Evolutionary conservation across 208 protist genomes (phyloP).

Genomic region (Plasmodiophora brassicae): DNA sequence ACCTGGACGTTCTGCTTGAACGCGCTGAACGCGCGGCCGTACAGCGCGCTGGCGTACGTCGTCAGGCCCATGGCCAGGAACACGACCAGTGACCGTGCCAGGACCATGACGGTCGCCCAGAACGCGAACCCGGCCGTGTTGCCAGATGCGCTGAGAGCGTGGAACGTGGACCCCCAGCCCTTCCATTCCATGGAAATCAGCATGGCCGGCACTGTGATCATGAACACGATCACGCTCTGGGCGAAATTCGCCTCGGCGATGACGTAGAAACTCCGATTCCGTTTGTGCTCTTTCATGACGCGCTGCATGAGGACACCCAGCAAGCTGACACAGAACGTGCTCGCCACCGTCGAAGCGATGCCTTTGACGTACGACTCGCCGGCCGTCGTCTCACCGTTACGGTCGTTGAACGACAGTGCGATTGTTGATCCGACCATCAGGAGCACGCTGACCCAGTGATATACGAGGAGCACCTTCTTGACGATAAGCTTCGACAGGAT

Average conservation of each 20-base stretch:
- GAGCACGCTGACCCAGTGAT: neutral
- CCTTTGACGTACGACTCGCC: neutral
- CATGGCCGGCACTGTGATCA: neutral
- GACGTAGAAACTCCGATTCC: neutral
- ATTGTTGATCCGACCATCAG: neutral
- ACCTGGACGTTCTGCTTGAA: neutral
- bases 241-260: constrained; percentile 11
- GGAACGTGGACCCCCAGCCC: neutral
- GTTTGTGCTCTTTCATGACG: neutral
- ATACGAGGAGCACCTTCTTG: constrained; percentile 1
- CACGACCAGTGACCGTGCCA: neutral
- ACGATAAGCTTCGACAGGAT: constrained; percentile 17
- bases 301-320: neutral
- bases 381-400: neutral
- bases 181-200: neutral
- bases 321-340: neutral
- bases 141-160: neutral
- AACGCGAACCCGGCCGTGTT: neutral
- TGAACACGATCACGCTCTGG: neutral
- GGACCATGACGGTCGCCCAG: neutral
- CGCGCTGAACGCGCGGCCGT: neutral
- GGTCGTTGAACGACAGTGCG: neutral
- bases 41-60: neutral
- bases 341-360: neutral
- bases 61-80: neutral